These are phyloP conservation scores for Botrytis squamosa DNA, from an alignment of 2,329 filamentous ascomycete species.

Conservation along the genomic window DNA sequence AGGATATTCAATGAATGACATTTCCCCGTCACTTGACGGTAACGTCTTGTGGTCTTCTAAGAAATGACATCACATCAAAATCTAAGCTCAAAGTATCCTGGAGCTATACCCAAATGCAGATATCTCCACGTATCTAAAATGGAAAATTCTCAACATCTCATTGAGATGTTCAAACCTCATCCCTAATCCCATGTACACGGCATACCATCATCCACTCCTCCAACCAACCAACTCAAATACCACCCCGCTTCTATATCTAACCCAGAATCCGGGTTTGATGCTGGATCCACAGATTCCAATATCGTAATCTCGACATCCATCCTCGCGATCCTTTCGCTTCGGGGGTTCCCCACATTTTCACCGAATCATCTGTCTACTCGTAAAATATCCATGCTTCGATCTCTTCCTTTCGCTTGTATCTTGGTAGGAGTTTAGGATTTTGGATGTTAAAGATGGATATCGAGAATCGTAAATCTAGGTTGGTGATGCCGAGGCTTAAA, in stretches of 20 bases:
- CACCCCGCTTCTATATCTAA: not conserved
- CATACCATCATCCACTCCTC: not conserved
- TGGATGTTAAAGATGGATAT: not conserved
- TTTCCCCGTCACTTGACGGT: not conserved
- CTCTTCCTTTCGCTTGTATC: not conserved
- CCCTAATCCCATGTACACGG: not conserved
- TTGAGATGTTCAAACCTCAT: not conserved
- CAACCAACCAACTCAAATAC: not conserved
- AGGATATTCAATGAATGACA: not conserved
- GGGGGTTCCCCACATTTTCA: not conserved
- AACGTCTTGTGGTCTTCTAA: not conserved
- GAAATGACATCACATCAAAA: not conserved
- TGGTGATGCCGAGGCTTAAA: not conserved
- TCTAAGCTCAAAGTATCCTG: not conserved
- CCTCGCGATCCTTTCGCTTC: conserved; percentile 1
- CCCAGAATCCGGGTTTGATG: not conserved
- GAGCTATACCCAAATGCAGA: not conserved
- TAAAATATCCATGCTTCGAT: not conserved
- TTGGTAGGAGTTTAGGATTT: not conserved
- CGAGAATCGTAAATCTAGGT: not conserved
- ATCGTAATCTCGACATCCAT: not conserved
- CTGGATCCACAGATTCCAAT: not conserved
- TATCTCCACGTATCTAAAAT: not conserved
- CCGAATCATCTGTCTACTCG: not conserved
- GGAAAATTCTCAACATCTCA: not conserved